Evolutionary conservation across 202 grass and related monocot species (phyloP).

Genomic region (Schoenoplectus triqueter): DNA sequence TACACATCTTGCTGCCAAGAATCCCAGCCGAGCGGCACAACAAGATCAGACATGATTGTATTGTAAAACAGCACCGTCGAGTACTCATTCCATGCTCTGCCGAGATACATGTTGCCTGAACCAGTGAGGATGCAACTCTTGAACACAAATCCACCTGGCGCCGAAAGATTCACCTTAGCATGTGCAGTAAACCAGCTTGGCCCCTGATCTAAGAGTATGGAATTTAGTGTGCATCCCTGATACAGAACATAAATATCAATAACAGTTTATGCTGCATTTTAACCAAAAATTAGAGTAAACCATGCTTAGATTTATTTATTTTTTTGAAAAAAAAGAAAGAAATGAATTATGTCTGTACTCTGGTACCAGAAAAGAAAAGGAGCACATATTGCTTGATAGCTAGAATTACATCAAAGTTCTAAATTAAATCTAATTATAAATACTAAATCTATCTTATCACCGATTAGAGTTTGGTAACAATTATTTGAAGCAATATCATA

Average conservation of each 20-base stretch:
- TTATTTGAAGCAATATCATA: background rate
- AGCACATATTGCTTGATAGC: too few species aligned
- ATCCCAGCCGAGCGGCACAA: constrained; percentile 59
- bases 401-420: too few species aligned
- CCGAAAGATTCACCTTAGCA: background rate
- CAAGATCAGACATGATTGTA: constrained; percentile 34
- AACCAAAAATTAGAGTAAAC: background rate
- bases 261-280: background rate
- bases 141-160: constrained; percentile 56
- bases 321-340: too few species aligned
- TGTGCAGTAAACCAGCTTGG: constrained; percentile 65
- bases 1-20: constrained; percentile 41
- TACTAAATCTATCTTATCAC: too few species aligned
- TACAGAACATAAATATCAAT: constrained; percentile 2
- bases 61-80: constrained; percentile 63
- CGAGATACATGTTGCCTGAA: constrained; percentile 43
- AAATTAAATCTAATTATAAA: too few species aligned
- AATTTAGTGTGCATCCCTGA: constrained; percentile 40
- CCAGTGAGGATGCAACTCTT: constrained; percentile 36
- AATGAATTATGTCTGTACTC: too few species aligned
- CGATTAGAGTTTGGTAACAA: too few species aligned
- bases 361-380: too few species aligned
- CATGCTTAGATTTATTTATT: too few species aligned
- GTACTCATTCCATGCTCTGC: constrained; percentile 49
- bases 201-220: constrained; percentile 35